Evolutionary conservation across 2,329 filamentous ascomycete species (phyloP), one percentile per base, ranked within the genome.

Genomic region (Aspergillus unguis): DNA sequence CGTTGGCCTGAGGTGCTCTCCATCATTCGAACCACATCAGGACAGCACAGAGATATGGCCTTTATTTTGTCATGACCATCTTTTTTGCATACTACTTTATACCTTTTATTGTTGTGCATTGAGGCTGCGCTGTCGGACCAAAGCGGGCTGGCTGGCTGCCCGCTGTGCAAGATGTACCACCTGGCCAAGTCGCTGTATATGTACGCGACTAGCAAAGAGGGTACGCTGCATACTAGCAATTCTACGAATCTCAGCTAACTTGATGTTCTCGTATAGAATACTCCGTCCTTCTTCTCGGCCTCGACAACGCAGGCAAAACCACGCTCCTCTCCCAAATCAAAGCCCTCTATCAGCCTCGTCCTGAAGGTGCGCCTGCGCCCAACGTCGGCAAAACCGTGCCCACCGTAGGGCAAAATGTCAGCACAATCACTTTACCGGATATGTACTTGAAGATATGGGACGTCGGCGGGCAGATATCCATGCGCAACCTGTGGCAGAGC

Each of bases 381-480:
- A 71, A 88, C 77, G 66, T 92, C 57, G 78, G 84, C 62, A 92
- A 94, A 70, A 96, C 92, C 41, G 92, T 97, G 6, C 94, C 94
- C 28, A 99, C 94, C 23, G 92, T 97, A 63, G 94, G 94, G 60
- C 94, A 97, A 72, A 97, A 97, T 74, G 92, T 97, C 59, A 88
- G 90, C 57, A 94, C 92, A 43, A 89, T 99, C 68, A 85, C 88
- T 25, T 81, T 97, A 26, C 87, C 90, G 11, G 90, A 96, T 71
- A 92, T 96, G 84, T 96, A 97, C 78, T 80, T 99, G 67, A 96
- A 96, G 78, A 88, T 99, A 64, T 97, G 94, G 94, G 94, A 99
- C 69, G 90, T 99, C 1, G 94, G 94, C 59, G 94, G 94, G 5
- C 94, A 99, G 73, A 85, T 94, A 67, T 87, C 84, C 28, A 82